Conservation (phyloP, 495 filamentous ascomycete genomes). For the Podospora australis region DNA sequence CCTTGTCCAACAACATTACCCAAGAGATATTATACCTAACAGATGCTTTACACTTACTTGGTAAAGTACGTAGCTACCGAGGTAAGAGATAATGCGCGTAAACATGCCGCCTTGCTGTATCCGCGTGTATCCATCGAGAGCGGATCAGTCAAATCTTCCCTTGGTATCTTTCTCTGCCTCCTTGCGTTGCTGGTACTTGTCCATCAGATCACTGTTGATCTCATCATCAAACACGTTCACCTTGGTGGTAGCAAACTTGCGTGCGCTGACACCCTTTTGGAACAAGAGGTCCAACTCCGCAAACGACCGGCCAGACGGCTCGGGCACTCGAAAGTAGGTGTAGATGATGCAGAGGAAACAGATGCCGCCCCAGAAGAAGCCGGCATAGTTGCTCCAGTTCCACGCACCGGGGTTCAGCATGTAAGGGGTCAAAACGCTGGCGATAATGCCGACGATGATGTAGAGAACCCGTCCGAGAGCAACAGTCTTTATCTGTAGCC, state of each 20-base stretch:
- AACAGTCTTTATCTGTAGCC: slow-evolving; percentile 70
- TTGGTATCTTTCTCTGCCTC: neutral
- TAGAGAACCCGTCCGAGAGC: slow-evolving; percentile 61
- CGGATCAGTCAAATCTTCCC: too few relatives aligned
- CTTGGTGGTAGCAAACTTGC: slow-evolving; percentile 59
- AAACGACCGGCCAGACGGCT: slow-evolving; percentile 63
- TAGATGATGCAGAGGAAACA: slow-evolving; percentile 70
- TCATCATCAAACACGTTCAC: slow-evolving; percentile 63
- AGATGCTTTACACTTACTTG: too few relatives aligned
- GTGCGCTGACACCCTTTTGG: slow-evolving; percentile 55
- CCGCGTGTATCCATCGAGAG: too few relatives aligned
- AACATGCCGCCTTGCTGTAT: neutral
- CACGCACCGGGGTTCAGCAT: slow-evolving; percentile 70
- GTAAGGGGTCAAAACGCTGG: slow-evolving; percentile 64
- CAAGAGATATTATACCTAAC: too few relatives aligned
- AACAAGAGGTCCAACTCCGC: slow-evolving; percentile 72
- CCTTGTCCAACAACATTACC: too few relatives aligned
- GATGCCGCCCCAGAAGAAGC: slow-evolving; percentile 74
- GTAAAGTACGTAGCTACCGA: too few relatives aligned
- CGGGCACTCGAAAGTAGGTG: slow-evolving; percentile 69
- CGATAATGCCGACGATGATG: slow-evolving; percentile 64
- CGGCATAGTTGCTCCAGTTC: slow-evolving; percentile 71
- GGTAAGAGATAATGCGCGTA: too few relatives aligned
- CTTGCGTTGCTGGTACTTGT: slow-evolving; percentile 36
- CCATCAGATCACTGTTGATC: slow-evolving; percentile 43